phyloP scores from a whole-genome alignment of 2,329 filamentous ascomycete species.

The Hymenoscyphus scutula region DNA sequence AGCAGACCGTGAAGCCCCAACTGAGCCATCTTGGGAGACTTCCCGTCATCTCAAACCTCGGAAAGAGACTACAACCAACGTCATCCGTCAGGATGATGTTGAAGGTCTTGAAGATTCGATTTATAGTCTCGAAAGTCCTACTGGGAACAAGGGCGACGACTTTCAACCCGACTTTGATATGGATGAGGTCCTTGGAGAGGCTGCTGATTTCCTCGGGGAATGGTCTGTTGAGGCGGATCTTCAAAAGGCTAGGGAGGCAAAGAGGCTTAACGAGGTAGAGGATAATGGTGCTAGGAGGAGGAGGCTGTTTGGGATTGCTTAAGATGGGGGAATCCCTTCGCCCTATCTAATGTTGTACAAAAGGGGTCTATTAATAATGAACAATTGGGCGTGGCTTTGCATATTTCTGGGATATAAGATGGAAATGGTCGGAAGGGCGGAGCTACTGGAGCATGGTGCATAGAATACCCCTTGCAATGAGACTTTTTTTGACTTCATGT shows the following conservation, averaged over 20 bases:
- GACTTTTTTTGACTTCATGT: conserved; percentile 2
- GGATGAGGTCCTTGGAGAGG: conserved; percentile 31
- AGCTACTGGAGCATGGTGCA: conserved; percentile 1
- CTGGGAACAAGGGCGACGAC: neutral
- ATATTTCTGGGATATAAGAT: conserved; percentile 1
- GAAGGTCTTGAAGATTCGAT: neutral
- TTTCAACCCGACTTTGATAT: conserved; percentile 23
- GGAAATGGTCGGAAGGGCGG: neutral
- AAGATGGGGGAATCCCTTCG: neutral
- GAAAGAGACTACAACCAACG: conserved; percentile 35
- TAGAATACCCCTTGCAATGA: conserved; percentile 9
- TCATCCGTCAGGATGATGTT: conserved; percentile 8
- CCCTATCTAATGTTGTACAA: neutral
- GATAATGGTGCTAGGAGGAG: conserved; percentile 20
- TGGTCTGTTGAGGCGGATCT: conserved; percentile 42
- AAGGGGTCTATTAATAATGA: neutral
- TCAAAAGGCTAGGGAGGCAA: conserved; percentile 32
- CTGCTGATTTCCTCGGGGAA: conserved; percentile 33
- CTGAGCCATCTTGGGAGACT: neutral
- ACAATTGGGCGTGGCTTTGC: neutral
- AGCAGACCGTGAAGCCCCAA: conserved; percentile 40
- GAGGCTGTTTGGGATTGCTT: conserved; percentile 25
- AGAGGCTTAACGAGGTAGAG: conserved; percentile 10
- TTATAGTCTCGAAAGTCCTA: neutral
- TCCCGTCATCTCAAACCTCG: conserved; percentile 47